These are phyloP conservation scores for Pleurotus cornucopiae DNA, from an alignment of 768 basidiomycete species.

Conservation along the genomic window DNA sequence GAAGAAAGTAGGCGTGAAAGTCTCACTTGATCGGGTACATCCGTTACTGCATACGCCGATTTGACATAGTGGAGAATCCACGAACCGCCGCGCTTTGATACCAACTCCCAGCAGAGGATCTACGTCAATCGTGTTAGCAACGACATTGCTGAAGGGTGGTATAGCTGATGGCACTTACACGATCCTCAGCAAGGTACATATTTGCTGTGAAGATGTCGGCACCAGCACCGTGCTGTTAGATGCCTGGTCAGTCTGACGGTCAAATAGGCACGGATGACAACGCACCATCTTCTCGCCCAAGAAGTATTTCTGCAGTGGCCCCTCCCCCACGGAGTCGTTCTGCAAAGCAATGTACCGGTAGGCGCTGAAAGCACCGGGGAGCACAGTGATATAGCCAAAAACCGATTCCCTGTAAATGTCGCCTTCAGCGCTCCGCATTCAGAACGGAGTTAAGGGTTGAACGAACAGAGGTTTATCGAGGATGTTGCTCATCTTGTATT, in stretches of 20 bases:
- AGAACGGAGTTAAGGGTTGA: not conserved
- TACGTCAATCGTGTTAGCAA: constrained; percentile 15
- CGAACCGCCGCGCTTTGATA: constrained; percentile 84
- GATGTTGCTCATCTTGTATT: constrained; percentile 94
- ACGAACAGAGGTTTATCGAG: constrained; percentile 79
- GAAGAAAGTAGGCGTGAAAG: not conserved
- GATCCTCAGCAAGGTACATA: constrained; percentile 94
- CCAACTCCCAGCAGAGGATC: constrained; percentile 97
- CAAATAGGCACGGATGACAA: not conserved
- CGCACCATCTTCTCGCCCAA: constrained; percentile 88
- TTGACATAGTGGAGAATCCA: constrained; percentile 98
- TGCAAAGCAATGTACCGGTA: constrained; percentile 89
- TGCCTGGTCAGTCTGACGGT: not conserved
- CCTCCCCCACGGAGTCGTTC: constrained; percentile 79
- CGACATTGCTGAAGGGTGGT: not conserved
- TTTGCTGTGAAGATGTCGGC: constrained; percentile 94
- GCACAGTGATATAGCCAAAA: constrained; percentile 92
- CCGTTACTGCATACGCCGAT: constrained; percentile 87
- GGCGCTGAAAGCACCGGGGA: constrained; percentile 91
- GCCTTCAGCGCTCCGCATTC: not conserved
- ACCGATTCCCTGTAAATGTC: constrained; percentile 54
- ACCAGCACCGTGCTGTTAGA: constrained; percentile 63
- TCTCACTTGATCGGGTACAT: constrained; percentile 85
- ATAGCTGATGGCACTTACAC: constrained; percentile 32
- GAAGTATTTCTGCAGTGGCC: constrained; percentile 94